Conservation (phyloP, 768 basidiomycete genomes). For the Leccinum truebloodii region DNA sequence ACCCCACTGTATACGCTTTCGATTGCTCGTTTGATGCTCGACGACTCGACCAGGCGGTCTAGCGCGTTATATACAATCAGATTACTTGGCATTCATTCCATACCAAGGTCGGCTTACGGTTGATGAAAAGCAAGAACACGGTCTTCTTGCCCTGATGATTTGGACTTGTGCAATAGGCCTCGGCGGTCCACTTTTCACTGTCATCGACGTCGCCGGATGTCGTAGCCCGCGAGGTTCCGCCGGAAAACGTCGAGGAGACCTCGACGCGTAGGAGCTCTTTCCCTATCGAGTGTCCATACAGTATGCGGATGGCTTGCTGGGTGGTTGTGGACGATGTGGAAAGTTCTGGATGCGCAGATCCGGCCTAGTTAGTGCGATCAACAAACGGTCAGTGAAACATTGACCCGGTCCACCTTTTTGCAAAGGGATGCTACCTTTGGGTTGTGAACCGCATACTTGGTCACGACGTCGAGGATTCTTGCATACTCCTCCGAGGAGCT, state of each 20-base stretch:
- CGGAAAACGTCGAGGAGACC: constrained; percentile 32
- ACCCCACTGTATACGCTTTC: constrained; percentile 84
- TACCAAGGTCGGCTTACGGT: constrained; percentile 56
- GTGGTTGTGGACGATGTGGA: constrained; percentile 73
- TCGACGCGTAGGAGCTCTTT: constrained; percentile 65
- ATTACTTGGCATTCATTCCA: neutral
- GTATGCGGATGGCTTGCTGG: constrained; percentile 67
- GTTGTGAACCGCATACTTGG: constrained; percentile 94
- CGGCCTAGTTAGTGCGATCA: constrained; percentile 49
- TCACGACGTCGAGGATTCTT: constrained; percentile 87
- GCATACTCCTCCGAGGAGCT: constrained; percentile 89
- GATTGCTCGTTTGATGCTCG: constrained; percentile 81
- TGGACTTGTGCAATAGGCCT: constrained; percentile 78
- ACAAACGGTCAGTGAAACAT: neutral
- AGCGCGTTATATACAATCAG: neutral
- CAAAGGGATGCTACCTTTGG: constrained; percentile 84
- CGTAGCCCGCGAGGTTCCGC: constrained; percentile 21
- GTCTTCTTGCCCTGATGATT: constrained; percentile 90
- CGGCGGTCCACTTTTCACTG: constrained; percentile 64
- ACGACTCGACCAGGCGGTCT: constrained; percentile 94
- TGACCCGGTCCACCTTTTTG: constrained; percentile 68
- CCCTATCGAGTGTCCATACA: constrained; percentile 81
- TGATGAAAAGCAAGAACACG: constrained; percentile 89
- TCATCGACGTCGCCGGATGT: constrained; percentile 29
- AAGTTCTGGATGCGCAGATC: constrained; percentile 74